Base-by-base conservation (phyloP, 768 basidiomycete genomes). In the Podaxis carcinomalis region DNA sequence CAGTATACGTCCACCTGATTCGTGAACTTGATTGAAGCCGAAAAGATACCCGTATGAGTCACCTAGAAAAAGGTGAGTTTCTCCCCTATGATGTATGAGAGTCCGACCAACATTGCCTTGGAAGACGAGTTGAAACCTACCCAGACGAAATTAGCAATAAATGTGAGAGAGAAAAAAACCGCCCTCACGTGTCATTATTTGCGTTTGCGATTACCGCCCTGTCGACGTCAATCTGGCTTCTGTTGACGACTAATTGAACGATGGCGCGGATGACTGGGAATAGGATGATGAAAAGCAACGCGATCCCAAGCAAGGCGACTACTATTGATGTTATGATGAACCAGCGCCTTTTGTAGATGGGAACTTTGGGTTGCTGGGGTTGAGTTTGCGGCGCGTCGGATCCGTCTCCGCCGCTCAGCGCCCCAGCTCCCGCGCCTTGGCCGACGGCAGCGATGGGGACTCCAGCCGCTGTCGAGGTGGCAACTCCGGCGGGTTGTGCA, bases 191-290 rank as follows among this genome's bases (percentile, higher is more conserved):
- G 5, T 70, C 71, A 63, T 89, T 89, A n/a, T 75, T 68, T 4
- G 88, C 83, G 16, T 72, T 73, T 0, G 74, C 74, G 59, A 89
- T 87, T 14, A 72, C 70, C 6, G 82, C 86, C 27, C 68, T 68
- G 27, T 84, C 74, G 47, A 90, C 75, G 58, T 84, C 76, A 36
- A 90, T 74, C 21, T 76, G 77, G 36, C 82, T 73, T 39, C 77
- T 75, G 59, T 88, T 83, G 14, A 90, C 79, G 42, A 90, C 81
- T 44, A 84, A 77, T 64, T 88, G 87, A 19, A 82, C 79, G 64
- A 89, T 86, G 49, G 87, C 87, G 53, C 73, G 79, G 59, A 90
- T 76, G 58, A 90, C 85, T 5, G 88, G 88, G 69, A 83, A 90
- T 23, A 90, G 70, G 10, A 89, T 51, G 62, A 90, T 81, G 71